Conservation (phyloP, 495 filamentous ascomycete species). For the Lasiosphaeriaceae sp. region DNA sequence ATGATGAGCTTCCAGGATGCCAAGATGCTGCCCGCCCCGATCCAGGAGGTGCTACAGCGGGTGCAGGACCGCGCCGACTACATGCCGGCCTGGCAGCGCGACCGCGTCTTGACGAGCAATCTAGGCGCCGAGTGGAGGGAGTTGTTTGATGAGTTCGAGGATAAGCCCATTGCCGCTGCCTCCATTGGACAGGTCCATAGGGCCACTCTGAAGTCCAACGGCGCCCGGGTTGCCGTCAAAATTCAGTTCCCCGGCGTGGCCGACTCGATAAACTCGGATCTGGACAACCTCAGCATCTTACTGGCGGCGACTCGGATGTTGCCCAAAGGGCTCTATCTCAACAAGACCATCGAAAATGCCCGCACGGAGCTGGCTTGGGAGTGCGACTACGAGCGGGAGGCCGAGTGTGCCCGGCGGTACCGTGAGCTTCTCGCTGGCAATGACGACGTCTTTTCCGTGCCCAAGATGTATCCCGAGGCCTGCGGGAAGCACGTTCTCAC, state of each 20-base stretch:
- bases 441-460: slow-evolving; percentile 76
- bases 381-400: slow-evolving; percentile 91
- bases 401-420: slow-evolving; percentile 72
- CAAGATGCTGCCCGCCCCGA: slow-evolving; percentile 86
- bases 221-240: slow-evolving; percentile 82
- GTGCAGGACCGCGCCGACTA: slow-evolving; percentile 98
- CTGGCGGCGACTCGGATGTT: slow-evolving; percentile 85
- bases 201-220: slow-evolving; percentile 71
- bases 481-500: slow-evolving; percentile 85
- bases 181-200: slow-evolving; percentile 96
- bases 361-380: slow-evolving; percentile 91
- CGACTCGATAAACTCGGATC: slow-evolving; percentile 89
- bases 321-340: slow-evolving; percentile 86
- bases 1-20: slow-evolving; percentile 97
- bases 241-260: slow-evolving; percentile 98
- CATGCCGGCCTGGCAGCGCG: slow-evolving; percentile 90
- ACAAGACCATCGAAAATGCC: slow-evolving; percentile 98
- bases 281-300: slow-evolving; percentile 86
- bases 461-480: slow-evolving; percentile 71
- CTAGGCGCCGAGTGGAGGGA: slow-evolving; percentile 83
- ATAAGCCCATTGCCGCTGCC: slow-evolving; percentile 91
- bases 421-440: slow-evolving; percentile 59
- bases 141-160: slow-evolving; percentile 78
- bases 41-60: slow-evolving; percentile 82
- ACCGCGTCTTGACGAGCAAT: slow-evolving; percentile 73